These are phyloP conservation scores for Jacaranda mimosifolia DNA, from an alignment of 257 asterid genomes.

Conservation along the genomic window DNA sequence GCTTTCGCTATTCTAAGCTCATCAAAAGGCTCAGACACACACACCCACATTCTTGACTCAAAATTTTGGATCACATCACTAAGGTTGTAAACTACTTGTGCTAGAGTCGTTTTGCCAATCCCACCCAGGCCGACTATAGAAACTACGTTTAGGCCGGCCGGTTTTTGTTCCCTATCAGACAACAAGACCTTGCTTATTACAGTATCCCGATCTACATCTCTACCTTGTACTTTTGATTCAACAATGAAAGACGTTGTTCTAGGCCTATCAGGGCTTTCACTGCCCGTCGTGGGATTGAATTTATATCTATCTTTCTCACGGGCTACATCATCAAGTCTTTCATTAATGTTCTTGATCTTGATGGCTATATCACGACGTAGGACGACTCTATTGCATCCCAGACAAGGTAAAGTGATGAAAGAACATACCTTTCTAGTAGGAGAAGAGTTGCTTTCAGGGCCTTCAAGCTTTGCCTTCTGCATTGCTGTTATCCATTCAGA, in stretches of 20 bases:
- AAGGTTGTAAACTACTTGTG: constrained; percentile 48
- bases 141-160: constrained; percentile 40
- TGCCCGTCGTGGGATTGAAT: constrained; percentile 25
- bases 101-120: constrained; percentile 61
- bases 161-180: constrained; percentile 17
- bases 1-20: constrained; percentile 58
- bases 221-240: constrained; percentile 32
- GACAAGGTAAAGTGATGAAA: constrained; percentile 44
- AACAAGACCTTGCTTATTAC: constrained; percentile 34
- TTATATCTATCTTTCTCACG: constrained; percentile 60
- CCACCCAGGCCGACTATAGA: constrained; percentile 54
- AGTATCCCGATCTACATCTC: constrained; percentile 41
- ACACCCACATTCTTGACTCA: constrained; percentile 54
- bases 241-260: constrained; percentile 46
- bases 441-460: constrained; percentile 22
- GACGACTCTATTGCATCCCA: constrained; percentile 44
- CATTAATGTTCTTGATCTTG: constrained; percentile 51
- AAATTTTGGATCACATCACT: constrained; percentile 36
- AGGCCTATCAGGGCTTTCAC: constrained; percentile 31
- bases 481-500: constrained; percentile 61
- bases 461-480: constrained; percentile 39
- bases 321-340: constrained; percentile 50
- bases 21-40: constrained; percentile 62
- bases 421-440: constrained; percentile 56
- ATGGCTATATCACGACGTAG: constrained; percentile 65